Conservation (phyloP, 1,284 basidiomycete genomes). For the Paramarasmius palmivorus region DNA sequence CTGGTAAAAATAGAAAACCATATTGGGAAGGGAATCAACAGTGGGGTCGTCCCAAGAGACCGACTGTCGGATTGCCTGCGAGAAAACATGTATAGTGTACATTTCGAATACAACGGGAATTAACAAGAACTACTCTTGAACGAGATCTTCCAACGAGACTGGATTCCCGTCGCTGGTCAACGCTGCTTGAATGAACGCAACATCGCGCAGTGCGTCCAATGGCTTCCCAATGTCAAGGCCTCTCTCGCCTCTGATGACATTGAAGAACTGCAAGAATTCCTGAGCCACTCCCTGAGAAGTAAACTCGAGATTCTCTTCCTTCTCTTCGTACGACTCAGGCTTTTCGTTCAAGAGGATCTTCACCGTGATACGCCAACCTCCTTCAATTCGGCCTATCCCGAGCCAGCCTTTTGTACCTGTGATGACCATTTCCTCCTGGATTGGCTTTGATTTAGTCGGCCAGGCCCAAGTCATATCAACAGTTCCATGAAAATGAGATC, state of each 20-base stretch:
- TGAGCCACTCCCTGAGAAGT: constrained; percentile 51
- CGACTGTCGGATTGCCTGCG: no score
- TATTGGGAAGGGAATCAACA: no score
- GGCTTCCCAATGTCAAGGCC: constrained; percentile 53
- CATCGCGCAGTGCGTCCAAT: constrained; percentile 62
- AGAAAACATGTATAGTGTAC: no score
- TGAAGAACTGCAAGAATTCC: constrained; percentile 66
- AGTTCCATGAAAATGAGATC: constrained; percentile 57
- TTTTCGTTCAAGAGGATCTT: constrained; percentile 43
- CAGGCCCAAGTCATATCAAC: constrained; percentile 59
- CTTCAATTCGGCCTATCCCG: constrained; percentile 27
- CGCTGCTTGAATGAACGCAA: constrained; percentile 78
- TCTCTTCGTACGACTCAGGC: constrained; percentile 45
- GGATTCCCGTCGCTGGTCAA: constrained; percentile 66
- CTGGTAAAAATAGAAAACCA: no score
- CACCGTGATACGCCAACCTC: constrained; percentile 35
- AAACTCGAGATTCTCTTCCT: constrained; percentile 43
- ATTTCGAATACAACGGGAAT: no score
- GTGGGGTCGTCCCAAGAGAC: no score
- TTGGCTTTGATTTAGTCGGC: constrained; percentile 42
- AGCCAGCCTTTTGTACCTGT: constrained; percentile 65
- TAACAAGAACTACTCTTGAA: constrained; percentile 8
- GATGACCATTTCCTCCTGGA: constrained; percentile 48
- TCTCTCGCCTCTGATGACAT: constrained; percentile 46
- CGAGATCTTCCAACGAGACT: constrained; percentile 53